Percentiles rank a stretch among this genome's conserved stretches.
phyloP scores from a whole-genome alignment of 2,329 filamentous ascomycete genomes.

The Fusarium algeriense region DNA sequence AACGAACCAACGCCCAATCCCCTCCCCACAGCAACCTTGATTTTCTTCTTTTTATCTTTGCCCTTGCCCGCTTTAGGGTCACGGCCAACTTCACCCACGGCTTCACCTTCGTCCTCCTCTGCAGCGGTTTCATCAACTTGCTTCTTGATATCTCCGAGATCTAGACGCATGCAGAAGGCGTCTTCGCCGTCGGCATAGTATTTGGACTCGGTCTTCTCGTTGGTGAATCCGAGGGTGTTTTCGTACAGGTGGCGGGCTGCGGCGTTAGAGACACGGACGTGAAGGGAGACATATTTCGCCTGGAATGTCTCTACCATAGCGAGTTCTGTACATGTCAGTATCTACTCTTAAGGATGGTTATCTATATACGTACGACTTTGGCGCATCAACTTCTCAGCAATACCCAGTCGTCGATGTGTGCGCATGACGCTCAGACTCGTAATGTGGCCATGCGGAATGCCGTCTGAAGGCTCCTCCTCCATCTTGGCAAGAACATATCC shows the following conservation, averaged over 20 bases:
- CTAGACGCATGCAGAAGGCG: slow-evolving; percentile 92
- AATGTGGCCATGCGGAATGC: slow-evolving; percentile 94
- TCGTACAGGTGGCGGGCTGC: slow-evolving; percentile 94
- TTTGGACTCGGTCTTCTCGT: slow-evolving; percentile 86
- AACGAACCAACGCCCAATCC: slow-evolving; percentile 82
- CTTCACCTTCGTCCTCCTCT: slow-evolving; percentile 75
- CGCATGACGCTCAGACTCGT: slow-evolving; percentile 96
- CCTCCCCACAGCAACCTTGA: slow-evolving; percentile 88
- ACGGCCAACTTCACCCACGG: slow-evolving; percentile 74
- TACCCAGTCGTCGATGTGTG: slow-evolving; percentile 88
- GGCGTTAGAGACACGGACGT: slow-evolving; percentile 93
- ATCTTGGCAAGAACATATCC: slow-evolving; percentile 99
- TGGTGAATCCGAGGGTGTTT: slow-evolving; percentile 89
- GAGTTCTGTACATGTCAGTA: slow-evolving; percentile 68
- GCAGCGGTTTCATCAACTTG: slow-evolving; percentile 55
- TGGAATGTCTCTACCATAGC: slow-evolving; percentile 97
- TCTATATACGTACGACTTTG: slow-evolving; percentile 80
- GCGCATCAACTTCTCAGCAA: slow-evolving; percentile 97
- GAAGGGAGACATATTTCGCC: slow-evolving; percentile 92
- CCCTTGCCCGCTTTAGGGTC: slow-evolving; percentile 56
- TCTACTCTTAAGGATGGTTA: too few species aligned
- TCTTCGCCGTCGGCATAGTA: slow-evolving; percentile 99
- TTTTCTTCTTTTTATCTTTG: slow-evolving; percentile 63
- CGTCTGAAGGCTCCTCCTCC: slow-evolving; percentile 96
- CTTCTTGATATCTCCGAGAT: slow-evolving; percentile 73